phyloP scores from a whole-genome alignment of 257 asterid genomes.

The Nicotiana undulata region DNA sequence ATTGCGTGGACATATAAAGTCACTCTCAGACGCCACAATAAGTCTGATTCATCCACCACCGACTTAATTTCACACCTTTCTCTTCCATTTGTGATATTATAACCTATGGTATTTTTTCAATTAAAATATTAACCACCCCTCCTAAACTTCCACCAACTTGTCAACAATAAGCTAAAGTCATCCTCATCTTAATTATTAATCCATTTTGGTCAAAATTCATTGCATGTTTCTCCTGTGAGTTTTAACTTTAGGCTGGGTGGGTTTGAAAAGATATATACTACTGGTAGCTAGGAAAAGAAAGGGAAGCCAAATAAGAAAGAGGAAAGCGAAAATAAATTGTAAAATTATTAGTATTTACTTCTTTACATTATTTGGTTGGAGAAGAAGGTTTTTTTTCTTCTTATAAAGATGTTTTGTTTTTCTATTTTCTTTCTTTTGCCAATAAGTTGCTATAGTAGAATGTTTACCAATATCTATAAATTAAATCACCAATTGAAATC shows the following conservation, averaged over 20 bases:
- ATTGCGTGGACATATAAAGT: conserved; percentile 2
- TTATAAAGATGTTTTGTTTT: neutral
- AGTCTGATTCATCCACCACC: conserved; percentile 13
- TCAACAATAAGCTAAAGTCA: neutral
- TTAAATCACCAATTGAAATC: neutral
- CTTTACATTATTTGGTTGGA: neutral
- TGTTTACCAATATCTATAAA: neutral
- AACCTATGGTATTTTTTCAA: neutral
- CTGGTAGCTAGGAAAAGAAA: neutral
- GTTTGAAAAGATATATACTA: neutral
- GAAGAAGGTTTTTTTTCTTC: neutral
- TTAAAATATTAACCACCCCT: neutral
- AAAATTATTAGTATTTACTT: neutral
- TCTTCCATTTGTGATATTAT: neutral
- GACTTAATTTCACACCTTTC: neutral
- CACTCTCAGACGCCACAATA: neutral
- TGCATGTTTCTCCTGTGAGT: neutral
- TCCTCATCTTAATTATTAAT: conserved; percentile 1
- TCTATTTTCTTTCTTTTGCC: neutral
- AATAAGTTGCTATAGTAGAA: neutral
- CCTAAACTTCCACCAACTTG: conserved; percentile 3
- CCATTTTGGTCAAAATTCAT: neutral
- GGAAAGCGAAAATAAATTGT: neutral
- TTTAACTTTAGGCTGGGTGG: neutral
- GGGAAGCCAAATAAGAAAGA: neutral